phyloP scores from a whole-genome alignment of 148 eudicot species.

The Amaranthus hypochondriacus region DNA sequence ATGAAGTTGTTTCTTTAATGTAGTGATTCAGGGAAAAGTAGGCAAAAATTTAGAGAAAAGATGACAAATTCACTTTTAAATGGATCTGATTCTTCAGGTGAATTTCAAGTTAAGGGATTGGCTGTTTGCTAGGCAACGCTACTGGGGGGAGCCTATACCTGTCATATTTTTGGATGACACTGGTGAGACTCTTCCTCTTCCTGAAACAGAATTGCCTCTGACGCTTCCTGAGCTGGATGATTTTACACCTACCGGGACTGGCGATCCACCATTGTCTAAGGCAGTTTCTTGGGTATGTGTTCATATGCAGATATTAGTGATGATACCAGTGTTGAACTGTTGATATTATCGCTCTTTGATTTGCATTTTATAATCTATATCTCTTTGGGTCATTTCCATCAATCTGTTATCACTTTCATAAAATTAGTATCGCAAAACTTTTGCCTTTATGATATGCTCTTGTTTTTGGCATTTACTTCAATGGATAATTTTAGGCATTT shows the following conservation, averaged over 20 bases:
- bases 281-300: constrained; percentile 79
- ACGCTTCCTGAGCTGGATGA: constrained; percentile 96
- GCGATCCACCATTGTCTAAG: constrained; percentile 94
- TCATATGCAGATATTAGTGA: constrained; percentile 9
- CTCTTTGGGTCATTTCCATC: background rate
- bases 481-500: background rate
- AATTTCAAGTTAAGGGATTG: constrained; percentile 94
- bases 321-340: background rate
- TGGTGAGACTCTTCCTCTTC: constrained; percentile 61
- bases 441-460: background rate
- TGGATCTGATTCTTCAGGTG: constrained; percentile 39
- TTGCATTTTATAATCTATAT: background rate
- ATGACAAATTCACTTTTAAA: background rate
- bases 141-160: constrained; percentile 99
- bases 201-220: constrained; percentile 86
- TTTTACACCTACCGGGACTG: constrained; percentile 98
- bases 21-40: background rate
- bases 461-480: background rate
- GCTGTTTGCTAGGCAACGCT: constrained; percentile 98
- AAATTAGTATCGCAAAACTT: background rate
- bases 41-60: constrained; percentile 4
- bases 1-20: constrained; percentile 4
- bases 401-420: constrained; percentile 1
- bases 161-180: constrained; percentile 63
- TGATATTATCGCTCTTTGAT: background rate